Evolutionary conservation across 2,329 filamentous ascomycete genomes (phyloP).

Genomic region (Sodiomyces alkalinus): DNA sequence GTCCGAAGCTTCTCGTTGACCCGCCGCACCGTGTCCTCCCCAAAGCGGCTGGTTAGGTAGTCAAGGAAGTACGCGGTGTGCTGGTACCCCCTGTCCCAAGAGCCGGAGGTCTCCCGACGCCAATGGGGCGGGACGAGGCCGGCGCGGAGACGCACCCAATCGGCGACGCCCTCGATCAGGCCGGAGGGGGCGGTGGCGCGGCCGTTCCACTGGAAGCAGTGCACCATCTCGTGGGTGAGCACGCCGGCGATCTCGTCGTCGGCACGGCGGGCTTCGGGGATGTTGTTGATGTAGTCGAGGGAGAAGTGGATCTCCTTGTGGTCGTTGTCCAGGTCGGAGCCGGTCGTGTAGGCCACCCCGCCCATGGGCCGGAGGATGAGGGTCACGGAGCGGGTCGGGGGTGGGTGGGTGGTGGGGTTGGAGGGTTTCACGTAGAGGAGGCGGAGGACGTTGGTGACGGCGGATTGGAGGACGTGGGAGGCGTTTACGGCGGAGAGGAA

Average conservation of each 20-base stretch:
- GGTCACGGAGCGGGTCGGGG: slow-evolving; percentile 71
- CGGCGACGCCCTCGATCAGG: slow-evolving; percentile 79
- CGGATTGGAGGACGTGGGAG: slow-evolving; percentile 41
- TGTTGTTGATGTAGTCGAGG: slow-evolving; percentile 51
- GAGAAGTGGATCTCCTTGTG: slow-evolving; percentile 92
- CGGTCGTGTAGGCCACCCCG: slow-evolving; percentile 82
- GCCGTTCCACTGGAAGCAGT: slow-evolving; percentile 79
- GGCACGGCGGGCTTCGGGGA: slow-evolving; percentile 25
- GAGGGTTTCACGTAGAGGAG: slow-evolving; percentile 50
- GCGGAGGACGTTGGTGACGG: slow-evolving; percentile 52
- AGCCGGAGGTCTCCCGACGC: slow-evolving; percentile 40
- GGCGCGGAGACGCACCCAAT: slow-evolving; percentile 73
- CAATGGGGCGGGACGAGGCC: slow-evolving; percentile 70
- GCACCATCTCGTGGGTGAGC: slow-evolving; percentile 81
- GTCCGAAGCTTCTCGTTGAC: slow-evolving; percentile 53
- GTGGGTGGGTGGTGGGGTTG: slow-evolving; percentile 24
- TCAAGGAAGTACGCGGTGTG: slow-evolving; percentile 83
- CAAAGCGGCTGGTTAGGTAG: slow-evolving; percentile 59
- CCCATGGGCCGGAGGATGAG: slow-evolving; percentile 63
- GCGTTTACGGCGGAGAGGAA: slow-evolving; percentile 57
- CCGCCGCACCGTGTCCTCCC: slow-evolving; percentile 40
- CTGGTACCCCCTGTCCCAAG: slow-evolving; percentile 87
- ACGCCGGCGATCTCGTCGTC: slow-evolving; percentile 64
- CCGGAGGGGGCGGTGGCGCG: slow-evolving; percentile 51
- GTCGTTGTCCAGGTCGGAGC: slow-evolving; percentile 61